These are phyloP conservation scores for Cyberlindnera japonica DNA, from an alignment of 805 yeast species.

Conservation along the genomic window DNA sequence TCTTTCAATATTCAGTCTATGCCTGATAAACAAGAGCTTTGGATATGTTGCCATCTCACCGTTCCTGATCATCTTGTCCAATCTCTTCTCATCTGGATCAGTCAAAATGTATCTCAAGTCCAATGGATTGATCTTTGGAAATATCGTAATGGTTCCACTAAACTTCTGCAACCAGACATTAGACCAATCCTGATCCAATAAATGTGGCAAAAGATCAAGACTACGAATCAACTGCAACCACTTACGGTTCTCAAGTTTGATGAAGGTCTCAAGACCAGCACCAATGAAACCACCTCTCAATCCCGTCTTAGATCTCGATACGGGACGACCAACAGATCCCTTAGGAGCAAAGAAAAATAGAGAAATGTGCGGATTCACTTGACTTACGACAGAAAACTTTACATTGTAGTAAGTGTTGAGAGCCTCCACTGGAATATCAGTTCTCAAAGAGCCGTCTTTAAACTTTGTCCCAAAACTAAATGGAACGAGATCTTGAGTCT, in stretches of 20 bases:
- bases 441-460: constrained; percentile 75
- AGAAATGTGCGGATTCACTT: constrained; percentile 79
- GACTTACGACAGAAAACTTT: constrained; percentile 72
- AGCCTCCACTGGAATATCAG: constrained; percentile 74
- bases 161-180: constrained; percentile 70
- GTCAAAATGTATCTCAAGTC: constrained; percentile 64
- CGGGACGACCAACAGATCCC: constrained; percentile 80
- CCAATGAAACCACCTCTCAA: constrained; percentile 76
- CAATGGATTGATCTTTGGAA: constrained; percentile 59
- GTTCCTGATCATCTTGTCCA: constrained; percentile 50
- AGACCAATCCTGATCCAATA: constrained; percentile 78
- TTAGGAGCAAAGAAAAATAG: constrained; percentile 73
- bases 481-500: constrained; percentile 44
- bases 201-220: constrained; percentile 62
- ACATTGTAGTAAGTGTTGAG: constrained; percentile 73
- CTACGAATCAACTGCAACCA: constrained; percentile 67
- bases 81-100: constrained; percentile 61
- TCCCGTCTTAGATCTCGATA: constrained; percentile 54
- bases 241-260: constrained; percentile 70
- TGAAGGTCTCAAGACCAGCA: constrained; percentile 65
- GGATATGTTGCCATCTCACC: constrained; percentile 71
- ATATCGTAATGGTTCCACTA: constrained; percentile 71
- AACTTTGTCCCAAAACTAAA: constrained; percentile 69
- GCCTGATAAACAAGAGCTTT: constrained; percentile 57
- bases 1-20: constrained; percentile 62